Evolutionary conservation across 805 yeast species (phyloP).

Genomic region (Zygosaccharomyces bisporus): DNA sequence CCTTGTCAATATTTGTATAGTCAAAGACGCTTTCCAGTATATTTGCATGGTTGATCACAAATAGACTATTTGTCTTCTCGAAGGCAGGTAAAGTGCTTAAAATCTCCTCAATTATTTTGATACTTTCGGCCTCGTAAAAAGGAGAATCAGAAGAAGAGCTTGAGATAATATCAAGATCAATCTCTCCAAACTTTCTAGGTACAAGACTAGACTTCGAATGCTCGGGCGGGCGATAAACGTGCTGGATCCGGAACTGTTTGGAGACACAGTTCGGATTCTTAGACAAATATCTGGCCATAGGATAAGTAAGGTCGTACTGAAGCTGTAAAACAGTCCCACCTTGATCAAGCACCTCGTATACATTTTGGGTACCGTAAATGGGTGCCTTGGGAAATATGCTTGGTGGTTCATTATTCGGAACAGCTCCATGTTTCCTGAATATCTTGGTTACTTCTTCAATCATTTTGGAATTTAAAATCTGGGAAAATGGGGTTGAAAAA

Average conservation of each 20-base stretch:
- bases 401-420: slow-evolving; percentile 65
- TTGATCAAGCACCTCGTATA: slow-evolving; percentile 76
- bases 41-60: slow-evolving; percentile 77
- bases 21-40: slow-evolving; percentile 71
- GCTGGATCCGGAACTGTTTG: slow-evolving; percentile 71
- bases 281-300: slow-evolving; percentile 82
- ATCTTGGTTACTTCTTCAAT: slow-evolving; percentile 56
- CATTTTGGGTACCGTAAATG: slow-evolving; percentile 57
- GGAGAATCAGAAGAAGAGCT: slow-evolving; percentile 45
- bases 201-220: slow-evolving; percentile 54
- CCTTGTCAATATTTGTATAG: slow-evolving; percentile 75
- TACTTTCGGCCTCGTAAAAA: slow-evolving; percentile 81
- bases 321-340: slow-evolving; percentile 86
- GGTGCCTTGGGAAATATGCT: slow-evolving; percentile 79
- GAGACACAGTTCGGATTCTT: slow-evolving; percentile 42
- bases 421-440: slow-evolving; percentile 81
- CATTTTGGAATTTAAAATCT: slow-evolving; percentile 56
- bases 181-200: slow-evolving; percentile 73
- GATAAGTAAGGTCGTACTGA: slow-evolving; percentile 85
- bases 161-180: slow-evolving; percentile 76
- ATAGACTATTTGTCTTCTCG: slow-evolving; percentile 48
- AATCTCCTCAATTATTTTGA: slow-evolving; percentile 77
- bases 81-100: slow-evolving; percentile 64
- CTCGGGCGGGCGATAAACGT: slow-evolving; percentile 70
- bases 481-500: slow-evolving; percentile 41